Base-by-base conservation (phyloP, 208 protist genomes). In the Leptomonas seymouri region DNA sequence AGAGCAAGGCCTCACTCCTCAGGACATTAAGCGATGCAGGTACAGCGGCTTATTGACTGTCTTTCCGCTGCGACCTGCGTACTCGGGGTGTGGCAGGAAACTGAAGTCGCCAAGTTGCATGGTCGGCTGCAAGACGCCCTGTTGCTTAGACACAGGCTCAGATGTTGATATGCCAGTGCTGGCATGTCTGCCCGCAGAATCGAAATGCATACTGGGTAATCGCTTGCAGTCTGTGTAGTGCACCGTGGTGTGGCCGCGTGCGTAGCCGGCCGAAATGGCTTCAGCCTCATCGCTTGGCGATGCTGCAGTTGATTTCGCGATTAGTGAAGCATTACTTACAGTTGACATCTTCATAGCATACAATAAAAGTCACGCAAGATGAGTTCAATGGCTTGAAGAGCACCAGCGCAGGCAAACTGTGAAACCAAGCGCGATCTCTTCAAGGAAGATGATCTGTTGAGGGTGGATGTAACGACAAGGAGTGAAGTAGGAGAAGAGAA, bases 81-180 rank as follows among this genome's bases (percentile, higher is more conserved):
- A 93, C 46, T 66, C 30, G 15, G 87, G 84, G 57, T 86, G 75
- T 1, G 88, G 88, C 15, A 93, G 69, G 55, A 93, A 85, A 12
- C 72, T 69, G 68, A 88, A 93, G 67, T 81, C 61, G 4, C 87
- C 82, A 3, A 66, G 60, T 34, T 53, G 49, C 48, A 42, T 74
- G 34, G 59, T n/a, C 9, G 23, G 5, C 31, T 41, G 18, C 9
- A n/a, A 11, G 20, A 5, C 12, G 51, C 27, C 20, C 0, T 57
- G 28, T 25, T 5, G 28, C 14, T 21, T 5, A 18, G 44, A n/a
- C 18, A 16, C 7, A 16, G 27, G 2, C 28, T 14, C 25, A 9
- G 14, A 14, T 5, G 11, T 5, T 34, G 41, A 0, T 7, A 0
- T 23, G 39, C 39, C 49, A 16, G 53, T 0, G 3, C 21, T 23